Conservation (phyloP, 257 asterid genomes). For the Buddleja alternifolia region DNA sequence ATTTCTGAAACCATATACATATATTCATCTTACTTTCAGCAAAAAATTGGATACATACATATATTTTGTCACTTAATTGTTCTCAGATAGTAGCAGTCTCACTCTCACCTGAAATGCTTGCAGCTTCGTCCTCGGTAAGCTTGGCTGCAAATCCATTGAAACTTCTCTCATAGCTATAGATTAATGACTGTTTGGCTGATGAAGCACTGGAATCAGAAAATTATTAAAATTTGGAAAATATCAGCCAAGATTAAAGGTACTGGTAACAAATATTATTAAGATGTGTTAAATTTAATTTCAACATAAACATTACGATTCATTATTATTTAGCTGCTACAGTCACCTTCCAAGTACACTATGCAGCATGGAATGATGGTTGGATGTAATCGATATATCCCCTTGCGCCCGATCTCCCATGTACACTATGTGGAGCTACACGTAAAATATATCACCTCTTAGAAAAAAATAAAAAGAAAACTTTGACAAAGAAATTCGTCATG, state of each 20-base stretch:
- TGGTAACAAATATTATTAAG: too few relatives aligned
- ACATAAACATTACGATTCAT: too few relatives aligned
- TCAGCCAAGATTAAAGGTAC: not conserved
- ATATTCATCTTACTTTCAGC: not conserved
- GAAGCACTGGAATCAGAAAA: slow-evolving; percentile 26
- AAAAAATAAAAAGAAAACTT: not conserved
- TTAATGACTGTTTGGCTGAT: slow-evolving; percentile 31
- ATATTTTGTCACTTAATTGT: not conserved
- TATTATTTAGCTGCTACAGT: not conserved
- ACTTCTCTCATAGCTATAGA: slow-evolving; percentile 42
- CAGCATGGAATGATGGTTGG: slow-evolving; percentile 34
- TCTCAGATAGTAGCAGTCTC: not conserved
- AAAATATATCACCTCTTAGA: not conserved
- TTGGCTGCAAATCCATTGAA: slow-evolving; percentile 58
- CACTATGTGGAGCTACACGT: slow-evolving; percentile 37
- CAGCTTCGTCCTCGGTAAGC: slow-evolving; percentile 39
- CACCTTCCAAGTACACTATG: slow-evolving; percentile 36
- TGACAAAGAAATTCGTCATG: not conserved
- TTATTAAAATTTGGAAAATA: not conserved
- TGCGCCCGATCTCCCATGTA: slow-evolving; percentile 42
- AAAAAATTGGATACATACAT: not conserved
- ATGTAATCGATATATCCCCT: slow-evolving; percentile 16
- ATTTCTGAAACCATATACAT: slow-evolving; percentile 36
- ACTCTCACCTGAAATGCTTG: slow-evolving; percentile 29
- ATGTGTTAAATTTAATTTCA: too few relatives aligned